A percentile compares a stretch with the other conserved stretches of the same genome.
phyloP scores from a whole-genome alignment of 345 rosid genomes.

The Citrus sp. region DNA sequence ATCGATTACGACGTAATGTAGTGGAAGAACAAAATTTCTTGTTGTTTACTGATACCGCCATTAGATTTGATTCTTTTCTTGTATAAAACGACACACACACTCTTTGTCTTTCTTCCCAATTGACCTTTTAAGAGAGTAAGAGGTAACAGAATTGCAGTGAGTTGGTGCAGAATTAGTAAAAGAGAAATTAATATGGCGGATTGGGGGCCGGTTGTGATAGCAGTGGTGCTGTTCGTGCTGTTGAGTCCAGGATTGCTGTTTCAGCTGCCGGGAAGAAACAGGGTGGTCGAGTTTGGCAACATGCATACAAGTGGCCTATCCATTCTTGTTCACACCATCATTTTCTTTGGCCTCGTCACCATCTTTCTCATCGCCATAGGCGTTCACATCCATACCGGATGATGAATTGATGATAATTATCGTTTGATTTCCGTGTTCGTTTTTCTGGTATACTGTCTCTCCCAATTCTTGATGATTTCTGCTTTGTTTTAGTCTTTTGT shows the following conservation, averaged over 20 bases:
- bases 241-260: conserved; percentile 77
- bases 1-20: not conserved
- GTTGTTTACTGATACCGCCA: not conserved
- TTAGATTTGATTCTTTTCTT: conserved; percentile 15
- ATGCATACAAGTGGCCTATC: conserved; percentile 77
- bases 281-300: conserved; percentile 58
- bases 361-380: conserved; percentile 69
- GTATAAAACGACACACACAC: not conserved
- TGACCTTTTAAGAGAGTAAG: not conserved
- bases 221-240: conserved; percentile 76
- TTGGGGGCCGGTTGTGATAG: conserved; percentile 92
- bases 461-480: too few species aligned
- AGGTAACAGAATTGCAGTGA: not conserved
- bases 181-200: conserved; percentile 53
- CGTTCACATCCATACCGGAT: conserved; percentile 69
- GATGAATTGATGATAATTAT: not conserved
- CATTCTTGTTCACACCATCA: conserved; percentile 66
- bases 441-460: too few species aligned
- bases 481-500: too few species aligned
- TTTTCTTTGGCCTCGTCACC: conserved; percentile 80
- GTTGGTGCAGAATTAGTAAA: not conserved
- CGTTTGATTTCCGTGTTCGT: too few species aligned
- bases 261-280: conserved; percentile 73
- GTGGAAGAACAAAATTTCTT: not conserved
- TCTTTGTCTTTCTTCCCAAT: too few species aligned